phyloP scores from a whole-genome alignment of 768 basidiomycete species.

The Suillus alpinus region DNA sequence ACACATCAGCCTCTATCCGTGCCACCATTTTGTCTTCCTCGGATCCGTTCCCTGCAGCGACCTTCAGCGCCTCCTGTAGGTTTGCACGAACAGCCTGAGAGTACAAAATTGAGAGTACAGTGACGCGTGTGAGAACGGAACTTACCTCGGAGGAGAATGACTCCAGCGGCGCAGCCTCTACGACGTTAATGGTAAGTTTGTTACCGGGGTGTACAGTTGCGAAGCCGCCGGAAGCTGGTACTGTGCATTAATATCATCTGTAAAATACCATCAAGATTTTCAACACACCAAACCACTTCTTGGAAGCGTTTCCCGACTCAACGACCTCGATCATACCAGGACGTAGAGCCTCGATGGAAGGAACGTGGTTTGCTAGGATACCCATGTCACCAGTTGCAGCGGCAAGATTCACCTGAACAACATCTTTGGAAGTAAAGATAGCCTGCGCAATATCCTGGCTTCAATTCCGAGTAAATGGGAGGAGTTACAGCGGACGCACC shows the following conservation, averaged over 20 bases:
- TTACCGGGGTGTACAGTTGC: conserved; percentile 98
- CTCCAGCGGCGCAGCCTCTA: conserved; percentile 93
- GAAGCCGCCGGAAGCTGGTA: conserved; percentile 89
- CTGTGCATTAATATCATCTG: conserved; percentile 4
- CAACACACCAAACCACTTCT: conserved; percentile 95
- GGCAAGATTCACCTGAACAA: conserved; percentile 92
- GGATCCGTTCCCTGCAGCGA: conserved; percentile 76
- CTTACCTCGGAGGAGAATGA: conserved; percentile 87
- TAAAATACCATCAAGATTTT: neutral
- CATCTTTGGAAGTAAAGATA: conserved; percentile 87
- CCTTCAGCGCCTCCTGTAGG: no score
- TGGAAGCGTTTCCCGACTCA: conserved; percentile 69
- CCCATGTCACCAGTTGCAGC: conserved; percentile 98
- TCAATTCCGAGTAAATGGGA: conserved; percentile 12
- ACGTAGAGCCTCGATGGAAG: conserved; percentile 93
- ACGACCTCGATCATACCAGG: conserved; percentile 95
- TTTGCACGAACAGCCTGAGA: conserved; percentile 84
- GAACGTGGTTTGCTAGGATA: conserved; percentile 97
- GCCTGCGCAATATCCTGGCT: conserved; percentile 48
- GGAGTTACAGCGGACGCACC: conserved; percentile 45
- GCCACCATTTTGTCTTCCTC: conserved; percentile 95
- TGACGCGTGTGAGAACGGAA: conserved; percentile 7
- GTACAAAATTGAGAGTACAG: conserved; percentile 8
- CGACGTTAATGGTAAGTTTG: conserved; percentile 92
- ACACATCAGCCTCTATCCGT: conserved; percentile 92